These are phyloP conservation scores for Alectoria sarmentosa DNA, from an alignment of 495 filamentous ascomycete genomes.

Conservation along the genomic window DNA sequence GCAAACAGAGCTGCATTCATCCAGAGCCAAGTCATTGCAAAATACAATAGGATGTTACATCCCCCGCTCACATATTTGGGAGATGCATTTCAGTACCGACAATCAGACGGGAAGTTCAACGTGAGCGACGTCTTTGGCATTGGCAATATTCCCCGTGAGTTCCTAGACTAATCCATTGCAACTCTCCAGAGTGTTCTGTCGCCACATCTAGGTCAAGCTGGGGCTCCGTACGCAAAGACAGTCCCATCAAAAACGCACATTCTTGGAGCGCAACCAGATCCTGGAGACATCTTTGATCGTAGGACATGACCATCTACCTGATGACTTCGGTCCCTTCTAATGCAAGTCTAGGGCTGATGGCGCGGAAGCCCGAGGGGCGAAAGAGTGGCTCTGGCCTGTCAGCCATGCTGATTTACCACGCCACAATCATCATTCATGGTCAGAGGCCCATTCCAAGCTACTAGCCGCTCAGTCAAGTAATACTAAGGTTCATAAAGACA, in stretches of 20 bases:
- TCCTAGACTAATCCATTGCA: neutral
- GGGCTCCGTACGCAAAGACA: conserved; percentile 33
- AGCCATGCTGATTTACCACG: conserved; percentile 42
- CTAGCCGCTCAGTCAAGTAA: neutral
- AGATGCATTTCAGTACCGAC: conserved; percentile 31
- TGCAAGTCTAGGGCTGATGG: conserved; percentile 9
- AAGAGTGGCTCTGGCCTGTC: conserved; percentile 30
- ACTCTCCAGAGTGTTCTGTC: conserved; percentile 19
- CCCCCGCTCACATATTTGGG: conserved; percentile 23
- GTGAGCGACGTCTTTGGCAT: conserved; percentile 5
- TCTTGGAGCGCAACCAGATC: conserved; percentile 26
- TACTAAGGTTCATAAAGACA: conserved; percentile 25
- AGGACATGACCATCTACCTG: neutral
- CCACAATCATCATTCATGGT: conserved; percentile 42
- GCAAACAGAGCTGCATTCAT: conserved; percentile 5
- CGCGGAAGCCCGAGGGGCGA: conserved; percentile 17
- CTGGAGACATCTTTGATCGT: conserved; percentile 22
- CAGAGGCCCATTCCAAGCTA: neutral
- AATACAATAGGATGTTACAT: conserved; percentile 18
- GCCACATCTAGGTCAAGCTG: conserved; percentile 43
- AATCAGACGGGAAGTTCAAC: conserved; percentile 35
- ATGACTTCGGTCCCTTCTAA: neutral
- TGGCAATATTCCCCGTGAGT: no score
- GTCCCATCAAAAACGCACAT: conserved; percentile 22
- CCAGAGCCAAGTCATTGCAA: conserved; percentile 13